Evolutionary conservation across 139 green algal species (phyloP), one percentile per base, ranked within the genome.

Genomic region (Monoraphidium neglectum): DNA sequence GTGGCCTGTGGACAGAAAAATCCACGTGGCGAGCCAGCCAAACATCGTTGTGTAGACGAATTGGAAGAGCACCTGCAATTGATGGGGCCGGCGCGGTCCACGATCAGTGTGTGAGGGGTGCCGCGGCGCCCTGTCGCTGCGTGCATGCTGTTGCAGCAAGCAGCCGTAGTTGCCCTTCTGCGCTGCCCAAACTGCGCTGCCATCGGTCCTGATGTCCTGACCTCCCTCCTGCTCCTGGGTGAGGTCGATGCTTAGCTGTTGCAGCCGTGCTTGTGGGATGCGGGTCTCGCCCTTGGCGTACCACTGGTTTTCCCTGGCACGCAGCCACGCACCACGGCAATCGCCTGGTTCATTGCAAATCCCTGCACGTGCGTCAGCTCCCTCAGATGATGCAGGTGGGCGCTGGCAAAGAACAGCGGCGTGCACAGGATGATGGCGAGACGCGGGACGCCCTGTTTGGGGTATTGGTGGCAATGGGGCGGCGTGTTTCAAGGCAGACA

Each of bases 371-470:
- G 37, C 3, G 90, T 43, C 38, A 92, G 53, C 43, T 95, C 92
- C 16, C 77, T 24, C 28, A 87, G 46, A 74, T 97, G 93, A 72
- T 97, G 90, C 35, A 95, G 23, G 83, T 97, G 93, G 2, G 89
- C 90, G 4, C 78, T 38, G 4, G 86, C 91, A 85, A 97, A 97
- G 68, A 93, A 88, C 24, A 95, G 68, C 35, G 91, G 92, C 1
- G 86, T 90, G 28, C 90, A 30, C 6, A 85, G 70, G 57, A 92
- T 72, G 21, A 71, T 72, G 47, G 49, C 72, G 3, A 3, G 49
- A 0, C 5, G 1, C 40, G 28, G 0, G 15, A 13, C 5, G 60
- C 65, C 33, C 68, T 78, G 68, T 30, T 68, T 43, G 59, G 33
- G 63, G 69, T 59, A 8, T 23, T 15, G 61, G 59, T 5, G 38